Percentiles rank a stretch among this genome's conserved stretches.
Evolutionary conservation across 805 yeast genomes (phyloP).

Genomic region (Priceomyces haplophilus): DNA sequence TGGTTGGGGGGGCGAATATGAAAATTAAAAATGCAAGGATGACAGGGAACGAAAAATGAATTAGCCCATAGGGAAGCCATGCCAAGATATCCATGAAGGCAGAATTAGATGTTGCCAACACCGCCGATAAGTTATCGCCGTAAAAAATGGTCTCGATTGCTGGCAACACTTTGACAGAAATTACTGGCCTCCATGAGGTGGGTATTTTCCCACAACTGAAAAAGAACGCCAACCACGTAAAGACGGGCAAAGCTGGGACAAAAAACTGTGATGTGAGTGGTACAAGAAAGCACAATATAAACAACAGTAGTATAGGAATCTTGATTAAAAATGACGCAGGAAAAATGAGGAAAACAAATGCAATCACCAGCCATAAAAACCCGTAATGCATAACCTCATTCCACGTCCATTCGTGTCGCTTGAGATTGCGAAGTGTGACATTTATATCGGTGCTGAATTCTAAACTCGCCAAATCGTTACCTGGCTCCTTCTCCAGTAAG

Average conservation of each 20-base stretch:
- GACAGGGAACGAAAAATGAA: constrained; percentile 90
- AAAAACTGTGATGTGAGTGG: constrained; percentile 86
- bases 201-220: constrained; percentile 77
- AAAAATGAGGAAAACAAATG: constrained; percentile 55
- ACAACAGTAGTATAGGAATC: constrained; percentile 39
- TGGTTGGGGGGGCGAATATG: constrained; percentile 87
- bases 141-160: constrained; percentile 88
- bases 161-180: constrained; percentile 82
- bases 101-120: constrained; percentile 70
- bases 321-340: constrained; percentile 51
- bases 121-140: constrained; percentile 84
- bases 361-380: constrained; percentile 48
- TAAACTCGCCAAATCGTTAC: constrained; percentile 49
- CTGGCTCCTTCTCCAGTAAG: constrained; percentile 51
- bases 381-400: constrained; percentile 54
- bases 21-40: constrained; percentile 75
- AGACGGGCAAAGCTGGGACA: constrained; percentile 76
- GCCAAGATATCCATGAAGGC: constrained; percentile 76
- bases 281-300: constrained; percentile 48
- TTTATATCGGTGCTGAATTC: constrained; percentile 47
- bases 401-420: constrained; percentile 39
- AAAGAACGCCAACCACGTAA: constrained; percentile 81
- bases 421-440: constrained; percentile 39
- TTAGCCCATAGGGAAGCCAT: constrained; percentile 91
- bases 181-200: constrained; percentile 75